Base-by-base conservation (phyloP, 1,139 yeast species). In the Pichia sp. region DNA sequence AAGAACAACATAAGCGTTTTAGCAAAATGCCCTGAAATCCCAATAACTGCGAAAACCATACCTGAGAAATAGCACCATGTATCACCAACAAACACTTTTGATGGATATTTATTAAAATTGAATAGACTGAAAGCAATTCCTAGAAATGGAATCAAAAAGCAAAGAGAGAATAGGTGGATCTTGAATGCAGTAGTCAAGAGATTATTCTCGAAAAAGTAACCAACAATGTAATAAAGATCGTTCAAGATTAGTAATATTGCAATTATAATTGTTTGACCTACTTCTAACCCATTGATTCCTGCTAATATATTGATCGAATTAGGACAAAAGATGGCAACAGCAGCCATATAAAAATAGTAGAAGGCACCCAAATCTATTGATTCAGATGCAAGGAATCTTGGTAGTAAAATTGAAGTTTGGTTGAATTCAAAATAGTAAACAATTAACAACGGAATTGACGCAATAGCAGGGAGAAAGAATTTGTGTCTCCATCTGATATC, bases 31-130 rank as follows among this genome's bases (percentile, higher is more conserved):
- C 97, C 97, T 46, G 86, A 72, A 34, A 91, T 93, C 3, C 97
- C 97, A 22, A 86, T 95, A 30, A 89, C 93, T 0, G 97, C 98
- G 63, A 91, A 89, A 1, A 91, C 95, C 98, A 91, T 91, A 4
- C 99, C 99, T 25, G 96, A 86, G 61, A 91, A 88, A 63, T 93
- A 91, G 63, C 99, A 91, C 66, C 84, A 93, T 0, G 98, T 91
- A 58, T 91, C 99, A 20, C 99, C 99, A 4, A 93, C 99, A 66
- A 91, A 91, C 1, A 86, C 97, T 44, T 66, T 65, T 0, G 98
- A 88, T 1, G 98, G 98, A 66, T 71, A 91, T 82, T 91, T 84
- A 60, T 91, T 91, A 67, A 71, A 81, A 53, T 74, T 77, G 50
- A 84, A 72, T 40, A 91, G 65, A 0, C 86, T 95, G 2, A 80